Evolutionary conservation across 768 basidiomycete species (phyloP).

Genomic region (Pisolithus microcarpus): DNA sequence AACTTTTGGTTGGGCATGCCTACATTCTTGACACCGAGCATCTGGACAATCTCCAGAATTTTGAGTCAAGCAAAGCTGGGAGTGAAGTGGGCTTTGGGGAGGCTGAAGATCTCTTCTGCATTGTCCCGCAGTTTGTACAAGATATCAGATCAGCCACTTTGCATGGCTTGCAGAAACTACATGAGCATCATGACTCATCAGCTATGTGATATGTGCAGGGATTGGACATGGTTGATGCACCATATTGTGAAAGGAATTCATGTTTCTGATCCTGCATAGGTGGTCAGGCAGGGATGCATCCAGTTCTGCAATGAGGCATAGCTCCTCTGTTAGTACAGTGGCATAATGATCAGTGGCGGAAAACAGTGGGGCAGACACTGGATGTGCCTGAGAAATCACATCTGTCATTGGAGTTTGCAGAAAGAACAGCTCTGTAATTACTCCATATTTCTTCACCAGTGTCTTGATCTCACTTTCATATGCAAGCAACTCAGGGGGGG

Average conservation of each 20-base stretch:
- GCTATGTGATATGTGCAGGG: not conserved
- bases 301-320: not conserved
- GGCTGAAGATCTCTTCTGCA: not conserved
- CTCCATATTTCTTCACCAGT: too few species aligned
- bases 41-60: not conserved
- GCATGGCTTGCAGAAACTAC: not conserved
- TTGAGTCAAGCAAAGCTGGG: not conserved
- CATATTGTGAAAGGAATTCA: not conserved
- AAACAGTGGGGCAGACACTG: too few species aligned
- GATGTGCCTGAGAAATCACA: too few species aligned
- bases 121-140: not conserved
- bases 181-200: not conserved
- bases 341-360: too few species aligned
- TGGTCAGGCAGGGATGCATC: not conserved
- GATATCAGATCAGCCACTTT: not conserved
- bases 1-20: not conserved
- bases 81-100: not conserved
- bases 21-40: not conserved
- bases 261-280: not conserved
- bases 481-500: too few species aligned
- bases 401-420: too few species aligned
- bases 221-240: not conserved
- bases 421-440: too few species aligned
- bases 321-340: too few species aligned
- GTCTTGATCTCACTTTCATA: too few species aligned